These are phyloP conservation scores for Aplosporella prunicola DNA, from an alignment of 2,329 filamentous ascomycete species.

Conservation along the genomic window DNA sequence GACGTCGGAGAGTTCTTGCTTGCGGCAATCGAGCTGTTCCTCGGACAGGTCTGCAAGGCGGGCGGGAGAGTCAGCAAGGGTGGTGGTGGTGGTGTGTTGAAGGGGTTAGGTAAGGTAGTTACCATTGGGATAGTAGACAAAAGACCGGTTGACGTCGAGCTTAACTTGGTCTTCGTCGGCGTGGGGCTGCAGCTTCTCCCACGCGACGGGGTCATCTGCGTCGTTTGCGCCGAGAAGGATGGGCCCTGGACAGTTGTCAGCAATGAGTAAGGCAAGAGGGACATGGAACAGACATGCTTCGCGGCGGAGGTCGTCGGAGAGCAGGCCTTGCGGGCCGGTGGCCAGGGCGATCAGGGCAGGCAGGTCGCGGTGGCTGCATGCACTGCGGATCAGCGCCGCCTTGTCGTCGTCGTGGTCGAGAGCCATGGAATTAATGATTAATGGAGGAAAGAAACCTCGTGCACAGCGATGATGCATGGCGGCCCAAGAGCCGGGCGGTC, in stretches of 20 bases:
- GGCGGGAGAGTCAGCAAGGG: constrained; percentile 16
- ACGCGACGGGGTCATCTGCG: constrained; percentile 24
- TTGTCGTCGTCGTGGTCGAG: constrained; percentile 15
- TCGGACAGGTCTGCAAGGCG: constrained; percentile 53
- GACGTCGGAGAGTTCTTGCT: constrained; percentile 65
- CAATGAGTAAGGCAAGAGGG: constrained; percentile 10
- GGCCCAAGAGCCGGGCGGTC: no score
- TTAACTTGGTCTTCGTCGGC: constrained; percentile 82
- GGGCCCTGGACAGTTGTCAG: constrained; percentile 45
- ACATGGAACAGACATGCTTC: constrained; percentile 58
- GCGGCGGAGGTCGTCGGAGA: constrained; percentile 51
- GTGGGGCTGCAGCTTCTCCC: constrained; percentile 63
- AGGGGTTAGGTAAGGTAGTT: constrained; percentile 15
- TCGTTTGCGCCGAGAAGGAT: constrained; percentile 36
- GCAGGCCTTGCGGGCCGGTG: constrained; percentile 34
- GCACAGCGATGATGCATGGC: no score
- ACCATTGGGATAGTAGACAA: constrained; percentile 90
- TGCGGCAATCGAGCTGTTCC: constrained; percentile 59
- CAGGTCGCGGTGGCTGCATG: constrained; percentile 33
- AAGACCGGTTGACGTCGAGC: constrained; percentile 90
- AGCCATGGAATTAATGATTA: no score
- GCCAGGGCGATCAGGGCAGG: constrained; percentile 33
- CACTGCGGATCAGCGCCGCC: constrained; percentile 27
- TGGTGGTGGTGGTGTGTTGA: constrained; percentile 5
- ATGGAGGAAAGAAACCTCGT: no score